Conservation (phyloP, 2,329 filamentous ascomycete species). For the Trichoderma atroviride region DNA sequence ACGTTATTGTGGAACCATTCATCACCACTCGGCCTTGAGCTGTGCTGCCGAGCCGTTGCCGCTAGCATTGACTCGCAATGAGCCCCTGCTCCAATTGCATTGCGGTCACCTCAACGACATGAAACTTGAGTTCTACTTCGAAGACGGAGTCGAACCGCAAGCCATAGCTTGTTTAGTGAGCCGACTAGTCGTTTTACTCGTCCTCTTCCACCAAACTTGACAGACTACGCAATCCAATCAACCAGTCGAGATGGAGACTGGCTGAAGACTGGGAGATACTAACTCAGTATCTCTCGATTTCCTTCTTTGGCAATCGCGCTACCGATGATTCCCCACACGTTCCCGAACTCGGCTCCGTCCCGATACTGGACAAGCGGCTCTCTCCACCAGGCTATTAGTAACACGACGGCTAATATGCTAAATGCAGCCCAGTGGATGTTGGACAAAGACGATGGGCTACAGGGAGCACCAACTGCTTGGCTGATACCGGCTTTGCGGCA, state of each 20-base stretch:
- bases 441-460: background rate
- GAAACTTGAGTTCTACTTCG: background rate
- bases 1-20: background rate
- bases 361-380: background rate
- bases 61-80: background rate
- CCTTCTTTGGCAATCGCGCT: background rate
- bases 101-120: background rate
- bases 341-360: background rate
- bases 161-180: background rate
- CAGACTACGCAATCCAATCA: background rate
- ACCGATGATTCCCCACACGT: background rate
- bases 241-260: background rate
- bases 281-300: background rate
- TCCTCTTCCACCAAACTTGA: background rate
- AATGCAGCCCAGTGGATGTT: background rate
- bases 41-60: background rate
- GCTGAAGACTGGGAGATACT: background rate
- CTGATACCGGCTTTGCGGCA: background rate
- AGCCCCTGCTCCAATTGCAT: background rate
- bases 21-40: background rate
- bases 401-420: background rate
- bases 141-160: background rate
- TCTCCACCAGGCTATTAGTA: background rate
- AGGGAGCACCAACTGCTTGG: background rate
- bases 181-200: background rate